phyloP scores from a whole-genome alignment of 1,139 yeast species.

The Blastobotrys buckinghamii region DNA sequence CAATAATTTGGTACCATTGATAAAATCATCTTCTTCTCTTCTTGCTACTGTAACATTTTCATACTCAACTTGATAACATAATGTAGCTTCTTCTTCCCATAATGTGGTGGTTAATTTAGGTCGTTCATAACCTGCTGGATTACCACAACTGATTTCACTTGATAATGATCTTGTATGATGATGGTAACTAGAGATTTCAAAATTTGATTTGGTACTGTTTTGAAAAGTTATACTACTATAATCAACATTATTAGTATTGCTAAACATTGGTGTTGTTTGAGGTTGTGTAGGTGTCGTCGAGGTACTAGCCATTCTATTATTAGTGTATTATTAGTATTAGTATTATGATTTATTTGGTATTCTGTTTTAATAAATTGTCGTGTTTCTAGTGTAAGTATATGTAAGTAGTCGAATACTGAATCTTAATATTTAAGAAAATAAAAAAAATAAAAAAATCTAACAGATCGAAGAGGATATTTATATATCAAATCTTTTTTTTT shows the following conservation, averaged over 20 bases:
- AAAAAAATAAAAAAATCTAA: background rate
- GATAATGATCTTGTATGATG: slow-evolving; percentile 25
- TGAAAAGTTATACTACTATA: slow-evolving; percentile 5
- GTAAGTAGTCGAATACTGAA: background rate
- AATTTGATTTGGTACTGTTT: background rate
- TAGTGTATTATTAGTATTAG: background rate
- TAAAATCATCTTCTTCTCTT: slow-evolving; percentile 85
- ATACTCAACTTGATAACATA: slow-evolving; percentile 91
- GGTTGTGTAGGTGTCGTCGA: slow-evolving; percentile 9
- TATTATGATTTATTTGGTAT: background rate
- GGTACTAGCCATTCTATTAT: slow-evolving; percentile 1
- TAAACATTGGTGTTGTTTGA: slow-evolving; percentile 4
- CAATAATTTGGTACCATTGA: slow-evolving; percentile 84
- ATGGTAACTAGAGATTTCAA: slow-evolving; percentile 9
- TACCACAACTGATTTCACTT: slow-evolving; percentile 32
- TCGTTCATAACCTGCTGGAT: slow-evolving; percentile 41
- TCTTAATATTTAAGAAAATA: background rate
- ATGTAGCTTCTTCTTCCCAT: slow-evolving; percentile 94
- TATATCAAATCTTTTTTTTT: background rate
- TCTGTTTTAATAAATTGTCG: background rate
- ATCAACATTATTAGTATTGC: background rate
- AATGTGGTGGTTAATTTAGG: slow-evolving; percentile 87
- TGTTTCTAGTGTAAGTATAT: background rate
- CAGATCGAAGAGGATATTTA: background rate
- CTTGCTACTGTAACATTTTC: slow-evolving; percentile 83